Evolutionary conservation across 352 stramenopile species (phyloP), one percentile per base, ranked within the genome.

Genomic region (Thraustochytrium sp.): DNA sequence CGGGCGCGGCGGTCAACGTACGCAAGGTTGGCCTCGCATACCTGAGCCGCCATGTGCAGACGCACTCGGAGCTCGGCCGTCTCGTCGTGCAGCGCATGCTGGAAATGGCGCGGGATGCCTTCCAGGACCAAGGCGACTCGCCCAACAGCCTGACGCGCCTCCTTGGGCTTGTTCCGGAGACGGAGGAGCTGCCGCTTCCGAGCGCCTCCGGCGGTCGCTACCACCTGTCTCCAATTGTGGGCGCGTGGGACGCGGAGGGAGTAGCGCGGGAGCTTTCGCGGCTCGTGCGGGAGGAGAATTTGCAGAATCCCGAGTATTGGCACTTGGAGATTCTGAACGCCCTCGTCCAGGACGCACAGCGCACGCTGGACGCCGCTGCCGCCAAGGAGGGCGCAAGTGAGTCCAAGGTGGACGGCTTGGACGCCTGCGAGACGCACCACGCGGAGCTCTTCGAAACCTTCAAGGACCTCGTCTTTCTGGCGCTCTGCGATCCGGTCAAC

Each of bases 251-350:
- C 11, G 51, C 38, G 18, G 16, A 16, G 3, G 49, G 23, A 1
- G 3, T 82, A 18, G 74, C 74, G 1, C 21, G n/a, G 38, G 53
- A 73, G 74, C 49, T 74, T 2, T 2, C 9, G 26, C 34, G n/a
- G 11, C 23, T 48, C 13, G 31, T 73, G 2, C 26, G 44, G 1
- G 49, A 61, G 23, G 21, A 23, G 2, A 36, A 73, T 21, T 26
- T 74, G n/a, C 9, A 74, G 40, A 48, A 34, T n/a, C 42, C 77
- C 31, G 48, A 73, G 23, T 21, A 49, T 16, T 55, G 53, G 53
- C 49, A 73, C 34, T 37, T 82, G 34, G 74, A 48, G 49, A 37
- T 82, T 34, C 49, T 82, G 18, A 51, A 56, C 23, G 51, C 74
- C 9, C 74, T 82, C 2, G 49, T 76, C 11, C 51, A 73, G 11